phyloP scores from a whole-genome alignment of 345 rosid genomes.

The Gossypium sturtianum region DNA sequence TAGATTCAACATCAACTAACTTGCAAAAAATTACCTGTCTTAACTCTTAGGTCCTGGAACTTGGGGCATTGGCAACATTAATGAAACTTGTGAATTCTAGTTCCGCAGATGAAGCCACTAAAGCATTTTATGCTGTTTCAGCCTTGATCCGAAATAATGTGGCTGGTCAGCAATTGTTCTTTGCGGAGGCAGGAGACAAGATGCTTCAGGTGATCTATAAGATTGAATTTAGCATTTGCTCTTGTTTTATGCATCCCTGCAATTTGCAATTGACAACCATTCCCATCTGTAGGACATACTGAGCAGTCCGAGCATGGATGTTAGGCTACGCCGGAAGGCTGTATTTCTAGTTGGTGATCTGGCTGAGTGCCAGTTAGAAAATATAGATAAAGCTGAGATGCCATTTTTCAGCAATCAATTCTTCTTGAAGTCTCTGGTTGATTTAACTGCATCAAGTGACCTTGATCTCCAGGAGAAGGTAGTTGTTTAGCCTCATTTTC shows the following conservation, averaged over 20 bases:
- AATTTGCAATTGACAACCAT: constrained; percentile 5
- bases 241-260: background rate
- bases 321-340: constrained; percentile 69
- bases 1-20: constrained; percentile 1
- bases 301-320: constrained; percentile 50
- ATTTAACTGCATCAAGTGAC: constrained; percentile 50
- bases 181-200: constrained; percentile 67
- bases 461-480: constrained; percentile 97
- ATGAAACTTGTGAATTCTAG: constrained; percentile 67
- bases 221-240: background rate
- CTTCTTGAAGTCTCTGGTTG: constrained; percentile 76
- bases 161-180: constrained; percentile 70
- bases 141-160: constrained; percentile 66
- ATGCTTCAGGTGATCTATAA: constrained; percentile 67
- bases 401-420: constrained; percentile 47
- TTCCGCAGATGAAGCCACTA: constrained; percentile 68
- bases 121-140: constrained; percentile 89
- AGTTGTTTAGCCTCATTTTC: constrained; percentile 1
- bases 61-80: constrained; percentile 56
- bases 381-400: constrained; percentile 35
- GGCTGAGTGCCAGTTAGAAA: constrained; percentile 54
- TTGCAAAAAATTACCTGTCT: constrained; percentile 8
- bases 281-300: constrained; percentile 49
- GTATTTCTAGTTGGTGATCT: constrained; percentile 73
- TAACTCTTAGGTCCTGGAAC: constrained; percentile 55